phyloP scores from a whole-genome alignment of 805 yeast genomes.

The Candida boleticola region DNA sequence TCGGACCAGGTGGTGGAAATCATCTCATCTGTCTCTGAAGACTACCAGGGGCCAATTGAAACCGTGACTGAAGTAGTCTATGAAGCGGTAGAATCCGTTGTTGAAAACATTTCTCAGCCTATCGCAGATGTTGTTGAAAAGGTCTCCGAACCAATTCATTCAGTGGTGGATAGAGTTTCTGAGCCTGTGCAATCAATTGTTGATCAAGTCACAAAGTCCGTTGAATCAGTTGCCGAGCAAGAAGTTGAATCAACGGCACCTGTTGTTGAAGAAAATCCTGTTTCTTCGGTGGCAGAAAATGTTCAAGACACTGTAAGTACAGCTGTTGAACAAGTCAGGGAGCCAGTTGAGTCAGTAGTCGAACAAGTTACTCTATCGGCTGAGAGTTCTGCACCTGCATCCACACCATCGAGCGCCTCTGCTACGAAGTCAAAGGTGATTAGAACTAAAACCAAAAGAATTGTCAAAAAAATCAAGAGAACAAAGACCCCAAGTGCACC shows the following conservation, averaged over 20 bases:
- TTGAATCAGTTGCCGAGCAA: not conserved
- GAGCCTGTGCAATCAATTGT: not conserved
- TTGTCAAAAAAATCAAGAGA: conserved; percentile 7
- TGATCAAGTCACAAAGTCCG: not conserved
- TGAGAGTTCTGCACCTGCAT: not conserved
- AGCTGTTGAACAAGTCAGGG: not conserved
- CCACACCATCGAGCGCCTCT: not conserved
- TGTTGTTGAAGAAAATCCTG: not conserved
- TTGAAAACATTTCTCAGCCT: too few species aligned
- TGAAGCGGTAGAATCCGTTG: too few species aligned
- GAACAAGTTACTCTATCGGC: not conserved
- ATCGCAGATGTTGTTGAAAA: too few species aligned
- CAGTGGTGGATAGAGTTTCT: too few species aligned
- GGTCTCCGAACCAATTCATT: too few species aligned
- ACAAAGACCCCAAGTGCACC: conserved; percentile 8
- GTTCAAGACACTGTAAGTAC: not conserved
- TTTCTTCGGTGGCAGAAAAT: not conserved
- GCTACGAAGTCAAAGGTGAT: conserved; percentile 8
- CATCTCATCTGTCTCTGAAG: too few species aligned
- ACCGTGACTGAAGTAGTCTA: too few species aligned
- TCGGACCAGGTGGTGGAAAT: too few species aligned
- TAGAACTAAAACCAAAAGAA: conserved; percentile 7
- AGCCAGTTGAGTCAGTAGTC: not conserved
- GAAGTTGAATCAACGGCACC: not conserved
- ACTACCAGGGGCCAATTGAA: too few species aligned